phyloP scores from a whole-genome alignment of 164 flowering plant species.

The Vitis labrusca region DNA sequence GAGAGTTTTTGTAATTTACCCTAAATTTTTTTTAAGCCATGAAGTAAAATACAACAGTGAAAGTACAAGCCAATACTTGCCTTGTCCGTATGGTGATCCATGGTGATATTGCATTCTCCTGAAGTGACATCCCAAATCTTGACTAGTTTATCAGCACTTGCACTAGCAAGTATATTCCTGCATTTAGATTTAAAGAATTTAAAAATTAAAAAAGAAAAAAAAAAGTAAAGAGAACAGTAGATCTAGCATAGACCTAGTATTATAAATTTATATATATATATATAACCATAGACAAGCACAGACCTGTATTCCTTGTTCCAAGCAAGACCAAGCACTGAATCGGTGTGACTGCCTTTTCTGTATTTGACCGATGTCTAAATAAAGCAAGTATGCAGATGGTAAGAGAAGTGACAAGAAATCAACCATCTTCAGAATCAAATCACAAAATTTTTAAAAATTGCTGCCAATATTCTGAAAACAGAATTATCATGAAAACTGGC shows the following conservation, averaged over 20 bases:
- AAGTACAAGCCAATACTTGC: conserved; percentile 25
- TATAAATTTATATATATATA: too few species aligned
- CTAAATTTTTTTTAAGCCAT: not conserved
- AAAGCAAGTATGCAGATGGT: conserved; percentile 11
- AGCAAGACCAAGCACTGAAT: conserved; percentile 87
- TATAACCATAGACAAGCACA: not conserved
- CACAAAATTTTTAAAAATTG: too few species aligned
- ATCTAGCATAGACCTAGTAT: too few species aligned
- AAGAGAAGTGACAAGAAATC: not conserved
- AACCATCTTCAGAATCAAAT: too few species aligned
- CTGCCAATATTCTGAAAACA: too few species aligned
- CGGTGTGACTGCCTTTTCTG: conserved; percentile 82
- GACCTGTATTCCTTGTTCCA: conserved; percentile 96
- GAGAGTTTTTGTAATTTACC: too few species aligned
- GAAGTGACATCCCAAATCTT: conserved; percentile 90
- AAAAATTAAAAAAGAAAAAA: not conserved
- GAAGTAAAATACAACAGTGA: conserved; percentile 1
- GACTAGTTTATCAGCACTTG: conserved; percentile 85
- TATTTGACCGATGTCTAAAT: conserved; percentile 60
- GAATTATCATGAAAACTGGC: too few species aligned
- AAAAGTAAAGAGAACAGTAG: not conserved
- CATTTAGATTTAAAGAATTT: not conserved
- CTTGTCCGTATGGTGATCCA: conserved; percentile 89
- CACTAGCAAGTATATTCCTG: conserved; percentile 96
- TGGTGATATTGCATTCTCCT: conserved; percentile 69